These are phyloP conservation scores for Glutinoglossum americanum DNA, from an alignment of 495 filamentous ascomycete species.

Conservation along the genomic window DNA sequence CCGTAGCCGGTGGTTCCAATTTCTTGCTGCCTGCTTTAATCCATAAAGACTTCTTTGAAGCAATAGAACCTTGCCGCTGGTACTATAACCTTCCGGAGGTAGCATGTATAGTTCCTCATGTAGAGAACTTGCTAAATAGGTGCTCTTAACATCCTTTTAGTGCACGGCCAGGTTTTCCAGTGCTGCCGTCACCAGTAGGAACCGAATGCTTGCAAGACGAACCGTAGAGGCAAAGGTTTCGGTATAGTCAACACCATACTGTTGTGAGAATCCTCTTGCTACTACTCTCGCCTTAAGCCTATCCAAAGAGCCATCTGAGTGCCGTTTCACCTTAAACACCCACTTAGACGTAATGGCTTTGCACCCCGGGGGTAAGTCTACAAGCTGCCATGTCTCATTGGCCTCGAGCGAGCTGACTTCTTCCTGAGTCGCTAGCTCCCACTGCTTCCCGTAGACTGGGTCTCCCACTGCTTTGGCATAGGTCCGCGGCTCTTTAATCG, in stretches of 20 bases:
- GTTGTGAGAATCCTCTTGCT: slow-evolving; percentile 11
- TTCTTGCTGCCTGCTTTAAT: background rate
- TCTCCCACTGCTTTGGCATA: background rate
- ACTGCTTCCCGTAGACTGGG: background rate
- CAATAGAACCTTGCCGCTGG: background rate
- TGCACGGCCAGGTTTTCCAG: slow-evolving; percentile 9
- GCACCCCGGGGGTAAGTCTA: background rate
- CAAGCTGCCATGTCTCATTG: slow-evolving; percentile 1
- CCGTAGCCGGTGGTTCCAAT: background rate
- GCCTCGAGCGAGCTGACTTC: background rate
- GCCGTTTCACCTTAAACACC: slow-evolving; percentile 11
- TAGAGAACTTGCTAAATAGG: slow-evolving; percentile 13
- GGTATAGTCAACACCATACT: slow-evolving; percentile 11
- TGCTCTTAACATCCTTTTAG: slow-evolving; percentile 15
- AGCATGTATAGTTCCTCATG: slow-evolving; percentile 12
- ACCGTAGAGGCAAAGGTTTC: slow-evolving; percentile 12
- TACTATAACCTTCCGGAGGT: slow-evolving; percentile 7
- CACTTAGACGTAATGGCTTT: slow-evolving; percentile 6
- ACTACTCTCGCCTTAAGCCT: slow-evolving; percentile 12
- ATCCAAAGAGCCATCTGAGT: slow-evolving; percentile 3
- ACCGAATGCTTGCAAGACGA: background rate
- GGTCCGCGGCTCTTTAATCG: background rate
- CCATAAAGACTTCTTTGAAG: background rate
- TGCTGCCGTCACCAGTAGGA: slow-evolving; percentile 7
- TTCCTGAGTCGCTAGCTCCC: background rate